Evolutionary conservation across 2,329 filamentous ascomycete species (phyloP), one percentile per base, ranked within the genome.

Genomic region (Claviceps sorghi): DNA sequence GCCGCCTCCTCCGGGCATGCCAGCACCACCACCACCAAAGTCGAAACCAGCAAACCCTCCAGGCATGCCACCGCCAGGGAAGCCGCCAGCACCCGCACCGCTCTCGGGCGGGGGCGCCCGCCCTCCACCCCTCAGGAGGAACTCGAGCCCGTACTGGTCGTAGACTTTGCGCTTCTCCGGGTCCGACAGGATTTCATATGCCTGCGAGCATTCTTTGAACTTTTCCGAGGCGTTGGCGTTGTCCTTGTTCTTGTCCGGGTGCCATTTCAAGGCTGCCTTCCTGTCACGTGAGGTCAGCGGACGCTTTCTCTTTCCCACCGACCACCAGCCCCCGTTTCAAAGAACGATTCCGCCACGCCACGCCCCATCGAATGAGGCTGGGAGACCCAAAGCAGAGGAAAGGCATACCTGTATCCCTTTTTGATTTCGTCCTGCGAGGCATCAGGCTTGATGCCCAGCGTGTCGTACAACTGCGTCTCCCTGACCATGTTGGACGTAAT

Each of bases 241-340:
- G 71, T 95, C 84, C 69, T 90, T 90, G 77, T 97, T 98, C 77
- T 97, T 98, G 75, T 98, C 93, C 7, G 93, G 93, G 65, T 98
- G 93, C 71, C 82, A 90, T 72, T 90, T 94, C 66, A 97, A 71
- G 52, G 91, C 91, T 52, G 83, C 79, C 76, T 95, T 95, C 57
- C 86, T 88, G 66, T 54, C 50, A 32, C 22, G 19, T 19, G 36
- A 3, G n/a, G 43, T 52, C 40, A 52, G 50, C 41, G 5, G 7
- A 36, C 21, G n/a, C 22, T 10, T 38, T 15, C 34, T 15, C 4
- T 36, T 5, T 15, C 1, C 13, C 11, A 4, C 13, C 32, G 5
- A n/a, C 8, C 17, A n/a, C 4, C 15, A 2, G 7, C 36, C 7
- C 36, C 34, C 2, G 3, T 2, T 1, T 11, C n/a, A 9, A 7